Evolutionary conservation across 1,284 basidiomycete genomes (phyloP).

Genomic region (Schizophyllum commune): DNA sequence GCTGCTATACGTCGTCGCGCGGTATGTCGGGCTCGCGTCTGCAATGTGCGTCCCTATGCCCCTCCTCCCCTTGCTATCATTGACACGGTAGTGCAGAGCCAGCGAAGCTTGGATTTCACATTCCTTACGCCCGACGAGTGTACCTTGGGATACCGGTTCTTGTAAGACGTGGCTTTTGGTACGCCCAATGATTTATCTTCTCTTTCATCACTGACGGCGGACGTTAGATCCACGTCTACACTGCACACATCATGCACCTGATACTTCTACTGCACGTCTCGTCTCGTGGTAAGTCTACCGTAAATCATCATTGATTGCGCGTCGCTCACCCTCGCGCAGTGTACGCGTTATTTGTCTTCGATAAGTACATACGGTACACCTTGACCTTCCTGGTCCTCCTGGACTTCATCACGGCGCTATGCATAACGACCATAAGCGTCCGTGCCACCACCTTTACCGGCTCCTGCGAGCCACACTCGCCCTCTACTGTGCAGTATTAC

Average conservation of each 20-base stretch:
- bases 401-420: not conserved
- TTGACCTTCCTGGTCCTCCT: not conserved
- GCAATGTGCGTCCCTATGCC: not conserved
- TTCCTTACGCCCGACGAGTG: not conserved
- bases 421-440: not conserved
- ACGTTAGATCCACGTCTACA: not conserved
- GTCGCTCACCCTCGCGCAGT: not conserved
- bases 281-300: not conserved
- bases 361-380: not conserved
- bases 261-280: not conserved
- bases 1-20: not conserved
- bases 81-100: not conserved
- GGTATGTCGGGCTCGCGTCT: not conserved
- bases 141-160: not conserved
- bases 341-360: not conserved
- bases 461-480: not conserved
- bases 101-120: not conserved
- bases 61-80: not conserved
- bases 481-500: not conserved
- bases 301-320: not conserved
- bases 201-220: not conserved
- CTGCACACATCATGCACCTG: not conserved
- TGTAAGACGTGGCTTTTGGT: not conserved
- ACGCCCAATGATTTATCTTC: not conserved
- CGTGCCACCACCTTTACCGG: not conserved